Base-by-base conservation (phyloP, 169 alveolate genomes). In the Toxoplasma gondii region DNA sequence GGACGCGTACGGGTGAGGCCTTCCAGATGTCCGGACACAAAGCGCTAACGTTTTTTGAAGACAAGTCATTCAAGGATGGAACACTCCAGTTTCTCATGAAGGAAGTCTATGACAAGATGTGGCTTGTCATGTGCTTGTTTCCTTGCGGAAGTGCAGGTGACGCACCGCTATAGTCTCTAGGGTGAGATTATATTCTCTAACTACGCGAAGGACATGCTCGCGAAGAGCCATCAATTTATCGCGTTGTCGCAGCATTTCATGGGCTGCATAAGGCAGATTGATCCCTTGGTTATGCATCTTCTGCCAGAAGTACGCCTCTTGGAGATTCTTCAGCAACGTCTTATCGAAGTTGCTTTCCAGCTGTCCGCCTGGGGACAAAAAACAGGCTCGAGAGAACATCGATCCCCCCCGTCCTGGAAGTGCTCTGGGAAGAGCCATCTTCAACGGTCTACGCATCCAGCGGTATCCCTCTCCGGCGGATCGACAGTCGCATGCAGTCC, bases 241-340 rank as follows among this genome's bases (percentile, higher is more conserved):
- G 74, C 97, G 97, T 74, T 96, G 97, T 64, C 93, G 94, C 45
- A 97, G 93, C 44, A 98, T 96, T 88, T 95, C 97, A 84, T 95
- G 98, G 41, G 96, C 97, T n/a, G 94, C 90, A 54, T 93, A 96
- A 36, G 98, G 98, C 54, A 97, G 97, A 38, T 95, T 96, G 67
- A 96, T 94, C 43, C 96, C 99, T 69, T 96, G 95, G 67, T 97
- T 96, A 88, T 97, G 97, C 81, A 98, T 92, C 95, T 97, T 97
- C 92, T 98, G 97, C 99, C 99, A 98, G 92, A 97, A 97, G 58
- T 97, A 96, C 34, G 96, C 98, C 94, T 98, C 99, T 88, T 96
- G 96, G 88, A 97, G 88, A 36, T 97, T 95, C 88, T 97, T 96
- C 83, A 97, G 93, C 84, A 98, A 96, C 39, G 94, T 88, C 93